Evolutionary conservation across 768 basidiomycete species (phyloP).

Genomic region (Kwoniella sp.): DNA sequence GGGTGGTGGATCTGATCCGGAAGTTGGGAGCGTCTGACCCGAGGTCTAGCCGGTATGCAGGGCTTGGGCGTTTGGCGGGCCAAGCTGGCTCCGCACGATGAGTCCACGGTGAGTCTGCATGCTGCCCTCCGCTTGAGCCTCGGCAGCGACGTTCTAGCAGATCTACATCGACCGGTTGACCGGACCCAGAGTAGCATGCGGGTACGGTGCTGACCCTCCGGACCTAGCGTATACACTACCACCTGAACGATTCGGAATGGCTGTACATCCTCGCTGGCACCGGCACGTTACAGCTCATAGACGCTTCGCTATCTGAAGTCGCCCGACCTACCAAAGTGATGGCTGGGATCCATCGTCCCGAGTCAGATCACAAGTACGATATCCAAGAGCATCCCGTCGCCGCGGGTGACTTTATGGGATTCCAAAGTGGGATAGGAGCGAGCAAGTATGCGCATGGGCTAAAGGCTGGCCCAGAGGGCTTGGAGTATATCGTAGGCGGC

Average conservation of each 20-base stretch:
- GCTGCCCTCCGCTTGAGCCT: no score
- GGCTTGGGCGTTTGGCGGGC: constrained; percentile 10
- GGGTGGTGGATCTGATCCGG: background rate
- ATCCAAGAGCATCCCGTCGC: constrained; percentile 5
- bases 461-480: constrained; percentile 7
- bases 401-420: constrained; percentile 19
- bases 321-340: background rate
- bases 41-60: background rate
- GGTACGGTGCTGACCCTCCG: no score
- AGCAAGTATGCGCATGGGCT: constrained; percentile 16
- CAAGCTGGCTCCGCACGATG: background rate
- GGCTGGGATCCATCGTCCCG: background rate
- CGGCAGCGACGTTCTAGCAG: no score
- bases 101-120: constrained; percentile 7
- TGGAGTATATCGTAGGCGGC: constrained; percentile 19
- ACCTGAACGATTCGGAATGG: constrained; percentile 20
- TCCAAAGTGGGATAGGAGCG: constrained; percentile 17
- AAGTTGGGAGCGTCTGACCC: background rate
- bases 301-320: background rate
- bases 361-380: background rate
- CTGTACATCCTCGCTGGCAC: constrained; percentile 13
- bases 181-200: no score
- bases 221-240: constrained; percentile 24
- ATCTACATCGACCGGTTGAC: no score
- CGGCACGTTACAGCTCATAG: constrained; percentile 6